phyloP scores from a whole-genome alignment of 108 stramenopile genomes.

The Parietichytrium sp. region DNA sequence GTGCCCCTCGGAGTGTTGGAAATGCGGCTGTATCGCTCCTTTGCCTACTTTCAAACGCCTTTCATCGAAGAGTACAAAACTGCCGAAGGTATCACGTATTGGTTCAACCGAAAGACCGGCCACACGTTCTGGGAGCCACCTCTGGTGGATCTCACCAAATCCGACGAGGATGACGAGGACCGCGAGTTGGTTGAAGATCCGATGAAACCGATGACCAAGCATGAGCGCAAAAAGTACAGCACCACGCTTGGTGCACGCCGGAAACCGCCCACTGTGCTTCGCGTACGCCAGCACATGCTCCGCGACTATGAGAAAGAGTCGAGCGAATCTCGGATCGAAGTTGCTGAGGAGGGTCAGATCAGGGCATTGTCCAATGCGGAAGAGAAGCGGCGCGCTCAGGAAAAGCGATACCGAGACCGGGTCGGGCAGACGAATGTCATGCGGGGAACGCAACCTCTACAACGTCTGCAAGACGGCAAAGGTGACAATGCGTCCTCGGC shows the following conservation, averaged over 20 bases:
- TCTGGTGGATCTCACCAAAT: conserved; percentile 43
- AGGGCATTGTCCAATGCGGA: background rate
- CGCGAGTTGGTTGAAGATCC: background rate
- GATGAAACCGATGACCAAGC: background rate
- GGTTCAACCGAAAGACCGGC: conserved; percentile 64
- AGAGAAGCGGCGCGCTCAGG: conserved; percentile 19
- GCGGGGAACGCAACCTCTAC: conserved; percentile 5
- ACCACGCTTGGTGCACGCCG: background rate
- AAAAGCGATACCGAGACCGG: conserved; percentile 11
- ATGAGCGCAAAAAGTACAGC: conserved; percentile 23
- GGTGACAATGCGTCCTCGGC: too few relatives aligned
- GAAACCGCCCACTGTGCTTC: background rate
- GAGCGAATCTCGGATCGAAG: background rate
- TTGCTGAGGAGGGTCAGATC: background rate
- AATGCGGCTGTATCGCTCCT: conserved; percentile 62
- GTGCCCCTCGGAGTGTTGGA: conserved; percentile 58
- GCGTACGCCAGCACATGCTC: conserved; percentile 39
- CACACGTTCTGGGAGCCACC: conserved; percentile 70
- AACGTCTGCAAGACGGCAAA: background rate
- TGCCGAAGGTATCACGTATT: conserved; percentile 64
- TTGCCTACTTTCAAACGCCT: conserved; percentile 64
- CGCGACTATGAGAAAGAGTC: background rate
- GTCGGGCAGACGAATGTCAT: conserved; percentile 1
- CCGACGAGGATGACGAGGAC: conserved; percentile 46
- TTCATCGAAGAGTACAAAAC: conserved; percentile 54